Evolutionary conservation across 345 rosid species (phyloP).

Genomic region (Murraya paniculata): DNA sequence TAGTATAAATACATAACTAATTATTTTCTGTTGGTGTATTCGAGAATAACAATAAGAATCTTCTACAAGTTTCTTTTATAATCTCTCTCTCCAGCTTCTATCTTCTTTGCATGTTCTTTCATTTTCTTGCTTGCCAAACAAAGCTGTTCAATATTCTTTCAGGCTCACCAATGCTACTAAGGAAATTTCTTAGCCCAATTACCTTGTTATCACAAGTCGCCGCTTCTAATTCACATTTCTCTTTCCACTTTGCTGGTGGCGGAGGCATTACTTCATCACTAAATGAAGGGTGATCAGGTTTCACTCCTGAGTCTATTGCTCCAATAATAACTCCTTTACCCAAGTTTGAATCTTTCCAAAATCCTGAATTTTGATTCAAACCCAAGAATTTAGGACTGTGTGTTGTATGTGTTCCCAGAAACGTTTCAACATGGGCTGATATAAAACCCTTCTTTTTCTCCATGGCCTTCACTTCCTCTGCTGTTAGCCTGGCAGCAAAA

Average conservation of each 20-base stretch:
- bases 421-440: conserved; percentile 32
- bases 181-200: conserved; percentile 53
- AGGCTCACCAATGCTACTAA: conserved; percentile 6
- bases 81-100: no score
- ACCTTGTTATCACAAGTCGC: conserved; percentile 52
- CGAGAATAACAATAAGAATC: no score
- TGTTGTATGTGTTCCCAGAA: conserved; percentile 39
- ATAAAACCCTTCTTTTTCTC: conserved; percentile 34
- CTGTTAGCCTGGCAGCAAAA: conserved; percentile 49
- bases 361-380: conserved; percentile 32
- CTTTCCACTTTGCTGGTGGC: no score
- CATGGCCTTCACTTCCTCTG: conserved; percentile 43
- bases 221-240: neutral
- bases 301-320: conserved; percentile 49
- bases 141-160: no score
- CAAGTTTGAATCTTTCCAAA: conserved; percentile 37
- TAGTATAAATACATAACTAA: no score
- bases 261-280: no score
- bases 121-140: no score
- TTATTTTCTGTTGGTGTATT: no score
- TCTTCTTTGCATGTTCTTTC: no score
- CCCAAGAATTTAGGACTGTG: conserved; percentile 52
- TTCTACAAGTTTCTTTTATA: no score
- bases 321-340: conserved; percentile 55
- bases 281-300: conserved; percentile 34